Percentiles rank a stretch among this genome's conserved stretches.
Conservation (phyloP, 1,284 basidiomycete genomes). For the Fomes fomentarius region DNA sequence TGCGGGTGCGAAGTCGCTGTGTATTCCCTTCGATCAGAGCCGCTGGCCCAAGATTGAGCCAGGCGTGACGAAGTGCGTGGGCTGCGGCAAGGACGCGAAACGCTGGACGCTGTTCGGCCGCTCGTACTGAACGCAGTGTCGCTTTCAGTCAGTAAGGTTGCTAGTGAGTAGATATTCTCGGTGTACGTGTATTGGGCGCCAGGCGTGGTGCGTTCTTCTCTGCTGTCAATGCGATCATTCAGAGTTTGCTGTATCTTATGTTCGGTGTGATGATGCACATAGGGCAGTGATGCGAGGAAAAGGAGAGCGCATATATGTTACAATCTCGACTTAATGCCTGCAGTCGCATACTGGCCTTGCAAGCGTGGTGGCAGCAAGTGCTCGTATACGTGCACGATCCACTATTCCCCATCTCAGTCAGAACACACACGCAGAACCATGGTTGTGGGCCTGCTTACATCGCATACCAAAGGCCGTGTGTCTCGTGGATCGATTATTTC, state of each 20-base stretch:
- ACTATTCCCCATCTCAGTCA: neutral
- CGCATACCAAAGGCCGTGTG: constrained; percentile 43
- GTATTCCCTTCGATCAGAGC: constrained; percentile 95
- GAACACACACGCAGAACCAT: no score
- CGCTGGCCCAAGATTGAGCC: constrained; percentile 77
- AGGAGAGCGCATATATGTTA: no score
- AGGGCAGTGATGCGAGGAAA: no score
- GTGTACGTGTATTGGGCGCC: no score
- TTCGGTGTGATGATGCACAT: no score
- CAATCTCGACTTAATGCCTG: no score
- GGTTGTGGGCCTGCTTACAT: constrained; percentile 31
- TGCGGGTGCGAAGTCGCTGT: constrained; percentile 97
- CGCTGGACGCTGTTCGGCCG: constrained; percentile 93
- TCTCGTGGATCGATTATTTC: constrained; percentile 48
- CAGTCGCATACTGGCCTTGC: no score
- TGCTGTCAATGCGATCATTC: no score
- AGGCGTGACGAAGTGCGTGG: constrained; percentile 85
- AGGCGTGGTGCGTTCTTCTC: no score
- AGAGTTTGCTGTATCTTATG: no score
- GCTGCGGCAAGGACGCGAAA: constrained; percentile 85
- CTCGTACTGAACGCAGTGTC: constrained; percentile 55
- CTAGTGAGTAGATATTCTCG: no score
- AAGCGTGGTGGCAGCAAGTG: constrained; percentile 11
- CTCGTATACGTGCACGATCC: constrained; percentile 17
- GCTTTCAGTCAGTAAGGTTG: no score